A percentile compares a stretch with the other conserved stretches of the same genome.
phyloP scores from a whole-genome alignment of 2,329 filamentous ascomycete genomes.

The Aspergillus arachidicola region DNA sequence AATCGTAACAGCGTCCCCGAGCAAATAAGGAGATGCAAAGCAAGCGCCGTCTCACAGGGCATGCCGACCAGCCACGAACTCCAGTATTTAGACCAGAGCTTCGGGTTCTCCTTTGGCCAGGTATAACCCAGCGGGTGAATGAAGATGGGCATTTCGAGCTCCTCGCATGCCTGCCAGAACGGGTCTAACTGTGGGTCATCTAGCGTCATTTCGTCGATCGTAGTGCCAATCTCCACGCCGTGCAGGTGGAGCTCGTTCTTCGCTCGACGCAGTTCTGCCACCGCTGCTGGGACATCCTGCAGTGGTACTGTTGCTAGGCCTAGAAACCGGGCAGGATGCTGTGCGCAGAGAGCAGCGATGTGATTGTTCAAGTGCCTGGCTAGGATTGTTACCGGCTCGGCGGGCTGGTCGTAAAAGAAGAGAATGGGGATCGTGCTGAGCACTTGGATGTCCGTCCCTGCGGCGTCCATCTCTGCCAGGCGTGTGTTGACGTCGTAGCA shows the following conservation, averaged over 20 bases:
- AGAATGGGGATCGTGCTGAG: constrained; percentile 22
- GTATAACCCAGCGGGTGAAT: constrained; percentile 25
- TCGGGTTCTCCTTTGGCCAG: constrained; percentile 20
- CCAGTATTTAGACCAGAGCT: constrained; percentile 23
- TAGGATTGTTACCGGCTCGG: constrained; percentile 12
- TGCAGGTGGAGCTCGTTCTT: constrained; percentile 15
- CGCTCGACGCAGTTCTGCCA: constrained; percentile 14
- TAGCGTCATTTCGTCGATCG: constrained; percentile 15
- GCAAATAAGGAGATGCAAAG: constrained; percentile 18
- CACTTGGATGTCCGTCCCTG: constrained; percentile 18
- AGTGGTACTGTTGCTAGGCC: constrained; percentile 22
- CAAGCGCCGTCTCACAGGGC: constrained; percentile 23
- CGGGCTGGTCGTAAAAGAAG: constrained; percentile 23
- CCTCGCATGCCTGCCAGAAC: constrained; percentile 22
- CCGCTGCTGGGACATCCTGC: constrained; percentile 16
- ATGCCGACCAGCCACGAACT: constrained; percentile 23
- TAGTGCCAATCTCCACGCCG: constrained; percentile 22
- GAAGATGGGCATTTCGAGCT: constrained; percentile 21
- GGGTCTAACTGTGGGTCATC: constrained; percentile 16
- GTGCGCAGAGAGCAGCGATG: constrained; percentile 17
- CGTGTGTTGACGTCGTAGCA: constrained; percentile 20
- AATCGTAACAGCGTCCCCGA: constrained; percentile 19
- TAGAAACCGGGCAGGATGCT: constrained; percentile 17
- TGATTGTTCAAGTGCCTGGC: constrained; percentile 19
- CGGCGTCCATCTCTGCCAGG: constrained; percentile 19